phyloP scores from a whole-genome alignment of 2,329 filamentous ascomycete species.

The Microthyrium microscopicum region DNA sequence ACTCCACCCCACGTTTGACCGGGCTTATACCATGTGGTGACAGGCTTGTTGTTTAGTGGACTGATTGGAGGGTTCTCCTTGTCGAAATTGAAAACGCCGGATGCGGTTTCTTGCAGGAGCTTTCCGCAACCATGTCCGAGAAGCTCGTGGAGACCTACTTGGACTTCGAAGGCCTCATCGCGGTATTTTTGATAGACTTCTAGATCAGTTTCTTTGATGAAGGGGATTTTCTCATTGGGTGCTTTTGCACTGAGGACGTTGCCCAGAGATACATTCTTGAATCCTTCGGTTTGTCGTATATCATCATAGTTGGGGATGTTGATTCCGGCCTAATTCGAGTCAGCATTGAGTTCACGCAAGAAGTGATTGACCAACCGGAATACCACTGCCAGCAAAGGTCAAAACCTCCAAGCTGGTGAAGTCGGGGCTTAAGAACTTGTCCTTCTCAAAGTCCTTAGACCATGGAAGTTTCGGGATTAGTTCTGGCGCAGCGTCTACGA shows the following conservation, averaged over 20 bases:
- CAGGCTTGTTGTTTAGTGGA: constrained; percentile 59
- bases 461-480: constrained; percentile 87
- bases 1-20: constrained; percentile 91
- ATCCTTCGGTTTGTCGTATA: constrained; percentile 67
- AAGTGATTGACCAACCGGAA: constrained; percentile 11
- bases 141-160: constrained; percentile 89
- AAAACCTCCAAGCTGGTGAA: constrained; percentile 90
- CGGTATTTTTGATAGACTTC: constrained; percentile 67
- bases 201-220: constrained; percentile 66
- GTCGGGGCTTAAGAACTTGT: constrained; percentile 86
- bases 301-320: constrained; percentile 51
- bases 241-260: constrained; percentile 87
- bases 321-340: constrained; percentile 34
- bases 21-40: constrained; percentile 82
- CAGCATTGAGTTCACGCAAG: neutral
- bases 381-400: constrained; percentile 54
- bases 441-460: constrained; percentile 81
- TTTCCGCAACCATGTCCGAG: constrained; percentile 83
- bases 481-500: constrained; percentile 63
- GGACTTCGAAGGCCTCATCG: constrained; percentile 81
- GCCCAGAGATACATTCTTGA: constrained; percentile 87
- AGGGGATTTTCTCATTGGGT: constrained; percentile 80
- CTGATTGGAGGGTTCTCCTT: constrained; percentile 62
- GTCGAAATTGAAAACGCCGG: constrained; percentile 80
- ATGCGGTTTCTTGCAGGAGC: constrained; percentile 72